Conservation (phyloP, 2,329 filamentous ascomycete species). For the Hypocreales sp. region DNA sequence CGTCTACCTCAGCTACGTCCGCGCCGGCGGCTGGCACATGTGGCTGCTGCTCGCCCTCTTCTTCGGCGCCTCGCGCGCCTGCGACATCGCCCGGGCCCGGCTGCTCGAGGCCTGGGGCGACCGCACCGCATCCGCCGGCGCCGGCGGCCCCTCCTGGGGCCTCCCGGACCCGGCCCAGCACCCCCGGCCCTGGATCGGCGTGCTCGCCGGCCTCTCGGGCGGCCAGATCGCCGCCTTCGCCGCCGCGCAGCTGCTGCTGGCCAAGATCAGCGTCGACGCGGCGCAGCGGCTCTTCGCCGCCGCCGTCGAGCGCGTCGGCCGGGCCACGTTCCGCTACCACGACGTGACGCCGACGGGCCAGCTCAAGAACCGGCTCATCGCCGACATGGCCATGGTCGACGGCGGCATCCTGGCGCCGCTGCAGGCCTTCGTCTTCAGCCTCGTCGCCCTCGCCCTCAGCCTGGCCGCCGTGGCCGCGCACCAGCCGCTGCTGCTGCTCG, state of each 20-base stretch:
- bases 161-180: slow-evolving; percentile 49
- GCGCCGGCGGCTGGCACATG: slow-evolving; percentile 58
- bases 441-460: slow-evolving; percentile 56
- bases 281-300: slow-evolving; percentile 60
- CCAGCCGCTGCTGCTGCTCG: slow-evolving; percentile 60
- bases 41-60: slow-evolving; percentile 53
- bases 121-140: slow-evolving; percentile 13
- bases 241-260: slow-evolving; percentile 49
- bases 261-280: slow-evolving; percentile 66
- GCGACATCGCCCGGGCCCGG: slow-evolving; percentile 55
- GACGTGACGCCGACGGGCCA: slow-evolving; percentile 80
- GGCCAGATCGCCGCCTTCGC: slow-evolving; percentile 43
- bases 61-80: slow-evolving; percentile 46
- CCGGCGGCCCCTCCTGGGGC: slow-evolving; percentile 10
- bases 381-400: slow-evolving; percentile 80
- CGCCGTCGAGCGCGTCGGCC: slow-evolving; percentile 58
- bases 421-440: slow-evolving; percentile 52
- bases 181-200: slow-evolving; percentile 58
- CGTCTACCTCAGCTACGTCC: slow-evolving; percentile 78
- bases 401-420: slow-evolving; percentile 69
- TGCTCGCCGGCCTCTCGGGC: slow-evolving; percentile 51
- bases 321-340: slow-evolving; percentile 79
- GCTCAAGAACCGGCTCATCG: slow-evolving; percentile 83
- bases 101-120: slow-evolving; percentile 84
- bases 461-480: slow-evolving; percentile 66